Evolutionary conservation across 2,329 filamentous ascomycete species (phyloP), one percentile per base, ranked within the genome.

Genomic region (Paecilomyces sp.): DNA sequence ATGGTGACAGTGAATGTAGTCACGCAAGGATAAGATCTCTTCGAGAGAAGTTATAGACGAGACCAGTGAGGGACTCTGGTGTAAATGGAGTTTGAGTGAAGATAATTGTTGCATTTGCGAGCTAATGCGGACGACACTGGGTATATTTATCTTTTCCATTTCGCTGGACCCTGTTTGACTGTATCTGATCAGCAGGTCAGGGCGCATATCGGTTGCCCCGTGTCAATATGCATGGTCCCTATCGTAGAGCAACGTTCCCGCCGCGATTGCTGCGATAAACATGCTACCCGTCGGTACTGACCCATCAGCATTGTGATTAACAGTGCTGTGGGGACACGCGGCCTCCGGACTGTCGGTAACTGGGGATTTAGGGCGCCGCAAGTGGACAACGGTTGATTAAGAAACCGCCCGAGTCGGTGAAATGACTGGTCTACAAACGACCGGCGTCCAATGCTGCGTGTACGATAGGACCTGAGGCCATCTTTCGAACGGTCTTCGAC

Each of bases 331-430:
- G 15, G 18, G 33, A 28, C 34, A 51, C 28, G 28, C 56, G 13
- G 55, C n/a, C 31, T 36, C 28, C 56, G 31, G 30, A 24, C 22
- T 52, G 28, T 34, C 30, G 56, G 33, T 36, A 53, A 41, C 41
- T 41, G 54, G 55, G 22, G 34, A 41, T 25, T 57, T 47, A 34
- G 54, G 54, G 41, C 56, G 33, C 22, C 30, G 15, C 63, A 58
- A 67, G 64, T 66, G 54, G 61, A 12, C 22, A 30, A 31, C 6
- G 36, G 13, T 28, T 22, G 50, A 47, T 51, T 59, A 56, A 58
- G 31, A 58, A 56, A 58, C 52, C 30, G 57, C 15, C 57, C 55
- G 57, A 57, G 61, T 61, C 63, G 61, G 63, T 64, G 58, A 61
- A 54, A 36, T 47, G 57, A 36, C 22, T 33, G 34, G 36, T 8